phyloP scores from a whole-genome alignment of 305 asterid species.

The Plantago coronopus region DNA sequence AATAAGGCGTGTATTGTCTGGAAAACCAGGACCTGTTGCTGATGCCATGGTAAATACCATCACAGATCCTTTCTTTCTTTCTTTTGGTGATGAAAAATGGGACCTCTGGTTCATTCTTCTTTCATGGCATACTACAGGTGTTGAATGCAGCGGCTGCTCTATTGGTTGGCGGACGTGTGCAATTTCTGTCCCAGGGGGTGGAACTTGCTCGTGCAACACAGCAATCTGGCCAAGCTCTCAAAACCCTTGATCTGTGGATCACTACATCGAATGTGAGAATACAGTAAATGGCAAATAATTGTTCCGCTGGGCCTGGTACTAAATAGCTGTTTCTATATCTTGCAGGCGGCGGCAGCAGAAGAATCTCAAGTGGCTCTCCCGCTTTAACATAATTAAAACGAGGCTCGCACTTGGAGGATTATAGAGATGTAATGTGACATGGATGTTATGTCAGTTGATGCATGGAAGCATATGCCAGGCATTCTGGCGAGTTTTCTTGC shows the following conservation, averaged over 20 bases:
- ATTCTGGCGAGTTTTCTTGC: too few relatives aligned
- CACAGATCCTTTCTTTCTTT: background rate
- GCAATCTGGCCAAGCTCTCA: slow-evolving; percentile 63
- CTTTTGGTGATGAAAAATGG: background rate
- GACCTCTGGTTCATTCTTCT: background rate
- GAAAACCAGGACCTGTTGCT: slow-evolving; percentile 75
- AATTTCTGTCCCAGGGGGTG: slow-evolving; percentile 62
- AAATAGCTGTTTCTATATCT: slow-evolving; percentile 16
- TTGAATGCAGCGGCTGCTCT: slow-evolving; percentile 89
- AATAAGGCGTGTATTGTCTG: slow-evolving; percentile 66
- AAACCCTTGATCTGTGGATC: slow-evolving; percentile 66
- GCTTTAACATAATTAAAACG: slow-evolving; percentile 22
- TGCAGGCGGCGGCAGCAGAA: slow-evolving; percentile 44
- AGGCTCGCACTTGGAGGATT: too few relatives aligned
- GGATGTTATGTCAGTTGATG: too few relatives aligned
- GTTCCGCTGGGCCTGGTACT: background rate
- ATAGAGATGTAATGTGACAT: too few relatives aligned
- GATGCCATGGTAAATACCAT: slow-evolving; percentile 64
- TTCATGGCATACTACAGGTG: slow-evolving; percentile 37
- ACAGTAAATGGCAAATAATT: background rate
- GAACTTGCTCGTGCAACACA: slow-evolving; percentile 59
- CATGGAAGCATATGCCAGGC: too few relatives aligned
- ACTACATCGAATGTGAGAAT: slow-evolving; percentile 58
- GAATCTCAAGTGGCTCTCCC: slow-evolving; percentile 16
- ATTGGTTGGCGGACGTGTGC: slow-evolving; percentile 62